Percentiles rank a stretch among this genome's conserved stretches.
Evolutionary conservation across 2,329 filamentous ascomycete species (phyloP).

Genomic region (Fusarium stilboides): DNA sequence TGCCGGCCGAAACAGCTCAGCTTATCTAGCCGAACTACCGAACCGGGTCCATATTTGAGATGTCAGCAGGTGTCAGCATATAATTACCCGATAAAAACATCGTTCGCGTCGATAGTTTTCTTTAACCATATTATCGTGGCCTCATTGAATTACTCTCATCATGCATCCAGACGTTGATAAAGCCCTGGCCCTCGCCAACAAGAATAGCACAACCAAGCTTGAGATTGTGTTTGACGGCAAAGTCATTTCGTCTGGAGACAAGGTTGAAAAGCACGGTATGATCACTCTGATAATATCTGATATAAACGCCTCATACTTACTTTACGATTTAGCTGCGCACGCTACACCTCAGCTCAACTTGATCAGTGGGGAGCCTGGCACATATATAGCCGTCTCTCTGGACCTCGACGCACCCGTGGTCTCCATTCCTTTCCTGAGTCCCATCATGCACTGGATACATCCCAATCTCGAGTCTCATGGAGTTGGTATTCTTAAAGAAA

Average conservation of each 20-base stretch:
- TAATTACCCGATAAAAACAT: too few species aligned
- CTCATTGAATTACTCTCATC: neutral
- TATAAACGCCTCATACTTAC: neutral
- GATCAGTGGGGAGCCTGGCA: slow-evolving; percentile 22
- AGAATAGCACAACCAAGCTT: neutral
- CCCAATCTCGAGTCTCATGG: slow-evolving; percentile 52
- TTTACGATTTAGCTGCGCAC: slow-evolving; percentile 12
- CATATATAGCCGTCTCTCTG: slow-evolving; percentile 59
- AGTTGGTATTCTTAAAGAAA: slow-evolving; percentile 16
- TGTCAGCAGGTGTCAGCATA: neutral
- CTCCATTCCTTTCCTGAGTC: slow-evolving; percentile 58
- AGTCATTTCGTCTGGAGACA: neutral
- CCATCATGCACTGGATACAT: slow-evolving; percentile 65
- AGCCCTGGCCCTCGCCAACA: neutral
- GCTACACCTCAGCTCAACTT: slow-evolving; percentile 13
- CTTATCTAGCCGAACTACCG: neutral
- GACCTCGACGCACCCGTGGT: slow-evolving; percentile 65
- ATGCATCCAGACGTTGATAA: neutral
- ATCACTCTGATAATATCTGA: neutral
- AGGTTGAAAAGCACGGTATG: neutral
- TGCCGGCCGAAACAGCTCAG: too few species aligned
- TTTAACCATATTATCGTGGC: neutral
- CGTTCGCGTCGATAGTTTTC: neutral
- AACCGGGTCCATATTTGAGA: neutral
- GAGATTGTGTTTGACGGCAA: neutral